Percentiles rank a stretch among this genome's conserved stretches.
Conservation (phyloP, 148 eudicot species). For the Chenopodium quinoa region DNA sequence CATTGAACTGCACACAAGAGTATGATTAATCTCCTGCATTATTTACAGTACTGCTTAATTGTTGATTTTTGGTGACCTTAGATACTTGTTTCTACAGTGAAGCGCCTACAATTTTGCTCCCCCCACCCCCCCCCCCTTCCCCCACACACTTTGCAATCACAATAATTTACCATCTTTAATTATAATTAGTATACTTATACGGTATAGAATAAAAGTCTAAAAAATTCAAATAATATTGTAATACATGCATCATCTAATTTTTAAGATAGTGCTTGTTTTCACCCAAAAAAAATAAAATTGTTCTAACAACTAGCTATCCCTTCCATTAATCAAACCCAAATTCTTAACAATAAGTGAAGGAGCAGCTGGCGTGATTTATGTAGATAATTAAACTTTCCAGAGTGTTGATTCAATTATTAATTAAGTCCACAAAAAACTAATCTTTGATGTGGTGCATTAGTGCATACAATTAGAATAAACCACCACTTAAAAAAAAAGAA, state of each 20-base stretch:
- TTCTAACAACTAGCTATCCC: not conserved
- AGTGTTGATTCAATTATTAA: slow-evolving; percentile 2
- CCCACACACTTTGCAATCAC: too few relatives aligned
- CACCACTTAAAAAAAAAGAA: not conserved
- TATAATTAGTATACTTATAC: too few relatives aligned
- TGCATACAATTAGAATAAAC: slow-evolving; percentile 1
- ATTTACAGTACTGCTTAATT: not conserved
- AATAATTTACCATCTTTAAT: too few relatives aligned
- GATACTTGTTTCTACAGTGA: too few relatives aligned
- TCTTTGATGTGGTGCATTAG: not conserved
- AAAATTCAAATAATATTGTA: not conserved
- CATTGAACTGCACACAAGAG: too few relatives aligned
- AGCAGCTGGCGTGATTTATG: slow-evolving; percentile 9
- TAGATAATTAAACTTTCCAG: slow-evolving; percentile 5
- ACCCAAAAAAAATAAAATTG: not conserved
- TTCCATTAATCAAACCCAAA: not conserved
- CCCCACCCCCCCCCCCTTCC: too few relatives aligned
- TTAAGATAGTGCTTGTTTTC: not conserved
- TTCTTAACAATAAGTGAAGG: not conserved
- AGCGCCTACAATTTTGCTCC: too few relatives aligned
- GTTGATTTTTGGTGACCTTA: too few relatives aligned
- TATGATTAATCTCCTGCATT: not conserved
- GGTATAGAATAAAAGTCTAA: too few relatives aligned
- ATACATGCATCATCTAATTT: not conserved
- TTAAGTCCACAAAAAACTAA: not conserved